Base-by-base conservation (phyloP, 1,284 basidiomycete genomes). In the Vanrija pseudolonga region DNA sequence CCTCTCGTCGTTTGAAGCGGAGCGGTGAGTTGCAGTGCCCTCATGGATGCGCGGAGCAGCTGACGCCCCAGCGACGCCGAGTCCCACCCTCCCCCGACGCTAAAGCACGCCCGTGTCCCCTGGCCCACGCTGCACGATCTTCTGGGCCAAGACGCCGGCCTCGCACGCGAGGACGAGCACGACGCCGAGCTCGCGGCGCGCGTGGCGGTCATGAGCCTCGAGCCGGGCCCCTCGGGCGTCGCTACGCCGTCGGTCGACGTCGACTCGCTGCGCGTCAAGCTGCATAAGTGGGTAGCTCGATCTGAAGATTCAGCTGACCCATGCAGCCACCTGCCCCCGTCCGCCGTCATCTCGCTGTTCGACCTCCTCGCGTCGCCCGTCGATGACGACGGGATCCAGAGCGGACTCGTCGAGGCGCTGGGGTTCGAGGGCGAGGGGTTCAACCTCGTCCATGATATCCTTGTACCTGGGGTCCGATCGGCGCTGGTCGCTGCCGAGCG, bases 381-480 rank as follows among this genome's bases (percentile, higher is more conserved):
- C 6, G 71, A 78, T 3, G 76, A 86, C 60, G 88, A 92, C 44
- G 83, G 83, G n/a, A 85, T 94, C 28, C 89, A 90, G 23, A 82
- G 79, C 32, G 86, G 89, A 61, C 74, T 96, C 2, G 84, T 83
- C 3, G 92, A 96, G 60, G 78, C 88, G n/a, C 76, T 95, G 47
- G 94, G 94, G 0, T 91, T 88, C 66, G 90, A 95, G 59, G 83
- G 89, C 26, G 72, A 74, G 19, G 76, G 77, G 2, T 64, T 79
- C 37, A 51, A 60, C 14, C 63, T 78, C 6, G 71, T 78, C 7
- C 70, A 76, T 46, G 64, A 66, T 26, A 54, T 77, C 22, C 57
- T 65, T 19, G 60, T 53, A 23, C 66, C 64, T 2, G 72, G 67
- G 19, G 67, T 59, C 19, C 63, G 71, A 23, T 52, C 62, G 7